Base-by-base conservation (phyloP, 1,284 basidiomycete species). In the Abortiporus biennis region DNA sequence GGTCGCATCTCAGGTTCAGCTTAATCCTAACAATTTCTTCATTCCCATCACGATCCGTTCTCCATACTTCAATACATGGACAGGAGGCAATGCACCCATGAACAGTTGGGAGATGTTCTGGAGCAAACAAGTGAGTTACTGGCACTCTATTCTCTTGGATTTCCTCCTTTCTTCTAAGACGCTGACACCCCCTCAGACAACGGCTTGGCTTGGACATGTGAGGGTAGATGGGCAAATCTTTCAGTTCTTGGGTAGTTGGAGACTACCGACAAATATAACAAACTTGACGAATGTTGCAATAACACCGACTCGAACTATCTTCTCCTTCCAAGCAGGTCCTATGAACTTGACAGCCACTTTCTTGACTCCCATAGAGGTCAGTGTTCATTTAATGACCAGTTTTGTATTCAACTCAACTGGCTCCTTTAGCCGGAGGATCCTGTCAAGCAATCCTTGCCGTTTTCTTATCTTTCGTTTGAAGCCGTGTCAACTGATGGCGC, bases 401-500 rank as follows among this genome's bases (percentile, higher is more conserved):
- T 29, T n/a, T n/a, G 27, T 9, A 29, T 29, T 29, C 27, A 8
- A 29, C n/a, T n/a, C 9, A n/a, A 9, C n/a, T 29, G n/a, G 8
- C 27, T 29, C 9, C 27, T n/a, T 29, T 29, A 29, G 27, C 27
- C 27, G 9, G 27, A 8, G n/a, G 44, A 50, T 40, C 46, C 45
- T n/a, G 47, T 44, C n/a, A 38, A 44, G 20, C 51, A 60, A 46
- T 57, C 54, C 15, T 25, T 58, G 17, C 51, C 54, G 20, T 51
- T 54, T 33, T 30, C 54, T 5, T 55, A 62, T 46, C 11, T 58
- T 17, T 43, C 45, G 32, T 39, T 59, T 25, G 50, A 51, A 16
- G 57, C 50, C 8, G 29, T 31, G 9, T 51, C 59, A 1, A 54
- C 47, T 12, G 57, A 59, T 42, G 51, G 50, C 16, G 25, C 39